A percentile compares a stretch with the other conserved stretches of the same genome.
These are phyloP conservation scores for Curvularia lunata DNA, from an alignment of 2,329 filamentous ascomycete genomes.

Conservation along the genomic window DNA sequence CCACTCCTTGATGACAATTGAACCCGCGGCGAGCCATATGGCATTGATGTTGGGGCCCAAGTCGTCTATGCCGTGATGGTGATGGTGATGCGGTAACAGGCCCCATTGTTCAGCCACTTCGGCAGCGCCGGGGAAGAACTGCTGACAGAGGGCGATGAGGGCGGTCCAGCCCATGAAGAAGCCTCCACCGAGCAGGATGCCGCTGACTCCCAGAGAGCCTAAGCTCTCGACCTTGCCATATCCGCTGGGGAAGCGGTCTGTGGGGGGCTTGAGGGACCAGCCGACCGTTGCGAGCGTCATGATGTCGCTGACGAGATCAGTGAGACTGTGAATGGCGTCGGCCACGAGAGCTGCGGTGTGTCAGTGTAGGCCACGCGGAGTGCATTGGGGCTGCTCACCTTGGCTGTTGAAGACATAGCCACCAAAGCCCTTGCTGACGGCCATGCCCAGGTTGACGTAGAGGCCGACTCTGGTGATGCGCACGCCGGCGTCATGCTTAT, in stretches of 20 bases:
- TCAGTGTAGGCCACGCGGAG: constrained; percentile 23
- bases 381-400: constrained; percentile 39
- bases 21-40: constrained; percentile 90
- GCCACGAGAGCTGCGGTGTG: constrained; percentile 72
- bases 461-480: constrained; percentile 90
- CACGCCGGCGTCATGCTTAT: constrained; percentile 91
- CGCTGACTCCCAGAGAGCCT: constrained; percentile 89
- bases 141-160: constrained; percentile 63
- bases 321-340: constrained; percentile 94
- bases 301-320: constrained; percentile 92
- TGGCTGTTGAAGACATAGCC: constrained; percentile 96
- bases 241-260: constrained; percentile 81
- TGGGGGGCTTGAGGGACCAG: constrained; percentile 86
- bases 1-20: constrained; percentile 94
- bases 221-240: constrained; percentile 98
- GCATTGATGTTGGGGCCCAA: constrained; percentile 86
- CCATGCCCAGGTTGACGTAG: constrained; percentile 92
- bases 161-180: constrained; percentile 82
- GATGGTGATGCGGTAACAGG: constrained; percentile 65
- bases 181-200: constrained; percentile 86
- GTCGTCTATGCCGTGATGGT: constrained; percentile 66
- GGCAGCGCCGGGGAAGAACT: constrained; percentile 57
- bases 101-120: constrained; percentile 52
- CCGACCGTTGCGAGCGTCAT: constrained; percentile 94
- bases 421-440: constrained; percentile 87